Base-by-base conservation (phyloP, 306 rosid species). In the Vicia sativa region DNA sequence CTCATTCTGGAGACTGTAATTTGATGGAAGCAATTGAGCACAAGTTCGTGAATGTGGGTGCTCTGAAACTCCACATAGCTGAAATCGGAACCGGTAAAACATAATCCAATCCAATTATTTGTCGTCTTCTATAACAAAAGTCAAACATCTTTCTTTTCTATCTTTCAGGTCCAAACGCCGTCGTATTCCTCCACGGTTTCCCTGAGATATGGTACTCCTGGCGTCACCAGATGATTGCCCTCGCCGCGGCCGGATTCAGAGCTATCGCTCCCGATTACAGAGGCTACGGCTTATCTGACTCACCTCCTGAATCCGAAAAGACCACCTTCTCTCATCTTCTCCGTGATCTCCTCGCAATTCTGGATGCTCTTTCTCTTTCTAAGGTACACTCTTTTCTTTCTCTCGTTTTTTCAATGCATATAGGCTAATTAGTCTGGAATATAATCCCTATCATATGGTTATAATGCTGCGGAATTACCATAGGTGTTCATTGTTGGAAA, bases 181-280 rank as follows among this genome's bases (percentile, higher is more conserved):
- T 80, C 62, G 83, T 92, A 15, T 89, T 89, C 58, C 76, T 92
- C 4, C 95, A 89, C 55, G 95, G 96, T 0, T 92, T 92, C 67
- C 96, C 91, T 0, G 96, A 92, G 84, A 92, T 87, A 72, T 92
- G 97, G 97, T 89, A 89, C 89, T 75, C 95, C 0, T 92, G 97
- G 97, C 86, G 92, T 12, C 87, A 89, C 84, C 97, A 92, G 80
- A 85, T 92, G 95, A 53, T 87, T 2, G 92, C 87, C 2, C 53
- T 82, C 0, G 87, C 95, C 25, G 38, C 39, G 11, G 87, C 84
- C 0, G 91, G 96, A 2, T 87, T 84, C 84, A 79, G 92, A 65
- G 92, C 95, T 5, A 81, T 87, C 21, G 90, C 88, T 1, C 79
- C 84, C 16, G 91, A 92, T 79, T 81, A 66, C 81, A 83, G 91